phyloP scores from a whole-genome alignment of 371 early-diverging fungal species.

The Lichtheimia corymbifera region DNA sequence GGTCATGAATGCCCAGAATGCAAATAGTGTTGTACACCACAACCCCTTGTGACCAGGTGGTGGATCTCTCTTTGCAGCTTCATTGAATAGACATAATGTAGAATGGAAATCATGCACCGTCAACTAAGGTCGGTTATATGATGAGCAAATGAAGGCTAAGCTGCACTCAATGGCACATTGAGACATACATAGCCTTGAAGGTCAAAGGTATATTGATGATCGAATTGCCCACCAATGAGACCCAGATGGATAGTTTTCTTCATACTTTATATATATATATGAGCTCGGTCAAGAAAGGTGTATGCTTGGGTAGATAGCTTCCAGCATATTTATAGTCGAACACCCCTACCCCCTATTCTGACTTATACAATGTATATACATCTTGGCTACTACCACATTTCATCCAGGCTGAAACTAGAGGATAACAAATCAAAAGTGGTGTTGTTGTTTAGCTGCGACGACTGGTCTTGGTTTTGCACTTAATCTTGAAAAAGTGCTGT shows the following conservation, averaged over 20 bases:
- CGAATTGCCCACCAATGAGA: slow-evolving; percentile 36
- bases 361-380: too few relatives aligned
- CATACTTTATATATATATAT: background rate
- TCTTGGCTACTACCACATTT: too few relatives aligned
- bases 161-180: background rate
- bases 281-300: too few relatives aligned
- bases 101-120: slow-evolving; percentile 28
- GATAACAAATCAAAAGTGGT: too few relatives aligned
- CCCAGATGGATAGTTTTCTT: slow-evolving; percentile 40
- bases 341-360: too few relatives aligned
- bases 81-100: slow-evolving; percentile 29
- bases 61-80: slow-evolving; percentile 22
- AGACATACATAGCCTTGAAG: slow-evolving; percentile 43
- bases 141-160: too few relatives aligned
- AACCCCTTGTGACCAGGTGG: slow-evolving; percentile 29
- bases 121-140: slow-evolving; percentile 12
- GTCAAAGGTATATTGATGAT: slow-evolving; percentile 52
- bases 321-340: too few relatives aligned
- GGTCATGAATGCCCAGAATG: slow-evolving; percentile 28
- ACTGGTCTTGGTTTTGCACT: too few relatives aligned
- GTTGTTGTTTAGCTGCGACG: too few relatives aligned
- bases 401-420: too few relatives aligned
- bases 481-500: too few relatives aligned
- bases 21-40: slow-evolving; percentile 23
- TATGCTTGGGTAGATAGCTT: too few relatives aligned